These are phyloP conservation scores for Pythium oligandrum DNA, from an alignment of 352 stramenopile species.

Conservation along the genomic window DNA sequence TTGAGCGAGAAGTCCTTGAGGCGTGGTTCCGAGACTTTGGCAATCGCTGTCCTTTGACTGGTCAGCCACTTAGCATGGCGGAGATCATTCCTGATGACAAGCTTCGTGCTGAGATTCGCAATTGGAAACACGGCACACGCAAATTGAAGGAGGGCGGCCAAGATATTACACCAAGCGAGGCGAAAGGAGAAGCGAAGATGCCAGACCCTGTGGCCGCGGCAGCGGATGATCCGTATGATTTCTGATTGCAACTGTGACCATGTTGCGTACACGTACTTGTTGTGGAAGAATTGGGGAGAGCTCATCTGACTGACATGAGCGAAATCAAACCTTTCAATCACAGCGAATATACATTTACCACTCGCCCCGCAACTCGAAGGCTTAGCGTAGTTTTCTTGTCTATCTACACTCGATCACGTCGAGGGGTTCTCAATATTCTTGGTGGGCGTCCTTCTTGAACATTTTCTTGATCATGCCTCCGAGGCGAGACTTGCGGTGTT, in stretches of 20 bases:
- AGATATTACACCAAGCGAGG: not conserved
- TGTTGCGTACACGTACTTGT: too few species aligned
- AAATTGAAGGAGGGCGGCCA: not conserved
- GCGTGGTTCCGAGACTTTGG: constrained; percentile 81
- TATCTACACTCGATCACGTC: too few species aligned
- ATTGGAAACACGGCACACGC: constrained; percentile 52
- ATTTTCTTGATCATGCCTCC: constrained; percentile 89
- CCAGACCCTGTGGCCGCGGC: not conserved
- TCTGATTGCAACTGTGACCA: constrained; percentile 6
- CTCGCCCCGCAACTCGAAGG: too few species aligned
- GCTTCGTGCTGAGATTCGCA: constrained; percentile 49
- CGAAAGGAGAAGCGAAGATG: not conserved
- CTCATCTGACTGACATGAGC: too few species aligned
- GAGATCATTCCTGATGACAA: constrained; percentile 50
- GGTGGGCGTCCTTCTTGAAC: constrained; percentile 77
- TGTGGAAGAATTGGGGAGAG: too few species aligned
- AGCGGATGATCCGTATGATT: constrained; percentile 23
- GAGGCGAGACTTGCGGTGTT: constrained; percentile 70
- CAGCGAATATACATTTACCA: too few species aligned
- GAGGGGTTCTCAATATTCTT: too few species aligned
- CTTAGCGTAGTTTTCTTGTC: too few species aligned
- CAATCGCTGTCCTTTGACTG: constrained; percentile 72
- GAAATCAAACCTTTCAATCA: too few species aligned
- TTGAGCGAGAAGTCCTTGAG: constrained; percentile 73
- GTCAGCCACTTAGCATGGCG: constrained; percentile 49